A percentile compares a stretch with the other conserved stretches of the same genome.
phyloP scores from a whole-genome alignment of 225 moss, liverwort and hornwort species.

The Pseudisothecium myosuroides region DNA sequence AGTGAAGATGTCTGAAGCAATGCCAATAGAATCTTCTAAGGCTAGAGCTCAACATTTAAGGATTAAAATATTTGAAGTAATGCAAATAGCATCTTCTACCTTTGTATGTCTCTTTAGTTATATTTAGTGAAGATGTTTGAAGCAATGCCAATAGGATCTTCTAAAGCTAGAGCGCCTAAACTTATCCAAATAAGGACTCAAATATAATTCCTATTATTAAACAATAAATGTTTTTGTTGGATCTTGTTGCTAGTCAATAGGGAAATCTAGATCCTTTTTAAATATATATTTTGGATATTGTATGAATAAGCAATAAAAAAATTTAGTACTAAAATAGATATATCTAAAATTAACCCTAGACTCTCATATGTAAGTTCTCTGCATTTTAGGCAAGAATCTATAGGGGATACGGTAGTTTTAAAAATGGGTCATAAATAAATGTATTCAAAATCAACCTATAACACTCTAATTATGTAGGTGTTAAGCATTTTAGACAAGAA shows the following conservation, averaged over 20 bases:
- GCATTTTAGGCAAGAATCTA: fast-evolving
- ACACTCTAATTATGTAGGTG: no score
- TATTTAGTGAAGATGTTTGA: neutral
- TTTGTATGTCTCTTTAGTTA: neutral
- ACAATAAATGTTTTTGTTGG: neutral
- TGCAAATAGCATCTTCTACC: neutral
- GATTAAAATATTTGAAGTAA: neutral
- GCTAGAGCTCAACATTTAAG: no score
- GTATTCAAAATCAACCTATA: neutral
- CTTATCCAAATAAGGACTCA: neutral
- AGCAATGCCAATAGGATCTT: neutral
- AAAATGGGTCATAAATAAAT: neutral
- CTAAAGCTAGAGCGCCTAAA: neutral
- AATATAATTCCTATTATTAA: neutral
- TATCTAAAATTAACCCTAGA: neutral
- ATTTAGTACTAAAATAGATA: neutral
- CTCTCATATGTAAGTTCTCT: neutral
- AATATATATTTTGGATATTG: neutral
- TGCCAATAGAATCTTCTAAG: no score
- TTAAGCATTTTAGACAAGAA: neutral
- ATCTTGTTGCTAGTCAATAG: neutral
- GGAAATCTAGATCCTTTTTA: neutral
- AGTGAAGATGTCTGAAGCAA: no score
- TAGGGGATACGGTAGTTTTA: neutral
- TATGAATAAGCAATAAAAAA: neutral